Conservation (phyloP, 108 stramenopile species). For the Discostella pseudostelligera region DNA sequence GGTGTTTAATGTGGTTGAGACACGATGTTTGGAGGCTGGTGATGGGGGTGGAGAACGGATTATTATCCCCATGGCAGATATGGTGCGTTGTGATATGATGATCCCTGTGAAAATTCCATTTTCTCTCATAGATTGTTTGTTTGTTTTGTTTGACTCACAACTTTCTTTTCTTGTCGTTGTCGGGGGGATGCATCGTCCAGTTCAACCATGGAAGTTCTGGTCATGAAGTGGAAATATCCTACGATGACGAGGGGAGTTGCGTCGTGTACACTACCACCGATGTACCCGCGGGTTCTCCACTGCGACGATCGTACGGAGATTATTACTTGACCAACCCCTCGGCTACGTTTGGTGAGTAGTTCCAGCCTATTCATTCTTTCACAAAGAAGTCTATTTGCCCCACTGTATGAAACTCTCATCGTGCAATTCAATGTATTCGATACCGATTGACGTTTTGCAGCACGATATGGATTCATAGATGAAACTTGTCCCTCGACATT, state of each 20-base stretch:
- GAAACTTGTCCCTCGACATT: conserved; percentile 53
- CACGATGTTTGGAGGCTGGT: conserved; percentile 17
- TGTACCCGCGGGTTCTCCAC: conserved; percentile 58
- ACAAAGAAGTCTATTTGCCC: too few species aligned
- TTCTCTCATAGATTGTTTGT: neutral
- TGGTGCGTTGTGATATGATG: conserved; percentile 22
- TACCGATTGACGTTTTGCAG: too few species aligned
- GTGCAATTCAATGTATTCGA: too few species aligned
- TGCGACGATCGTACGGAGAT: conserved; percentile 54
- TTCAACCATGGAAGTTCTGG: conserved; percentile 56
- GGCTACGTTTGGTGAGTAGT: conserved; percentile 36
- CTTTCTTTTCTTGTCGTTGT: neutral
- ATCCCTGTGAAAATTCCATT: too few species aligned
- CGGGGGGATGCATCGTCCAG: neutral
- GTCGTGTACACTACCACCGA: conserved; percentile 47
- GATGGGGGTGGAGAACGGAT: conserved; percentile 42
- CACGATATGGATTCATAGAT: conserved; percentile 64
- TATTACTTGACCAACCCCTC: conserved; percentile 55
- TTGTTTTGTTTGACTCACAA: neutral
- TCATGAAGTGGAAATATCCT: conserved; percentile 49
- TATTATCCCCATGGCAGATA: conserved; percentile 59
- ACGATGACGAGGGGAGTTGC: conserved; percentile 57
- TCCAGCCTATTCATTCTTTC: neutral
- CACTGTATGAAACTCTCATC: too few species aligned
- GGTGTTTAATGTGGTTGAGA: conserved; percentile 39